phyloP scores from a whole-genome alignment of 2,329 filamentous ascomycete genomes.

The Colletotrichum chlorophyti region DNA sequence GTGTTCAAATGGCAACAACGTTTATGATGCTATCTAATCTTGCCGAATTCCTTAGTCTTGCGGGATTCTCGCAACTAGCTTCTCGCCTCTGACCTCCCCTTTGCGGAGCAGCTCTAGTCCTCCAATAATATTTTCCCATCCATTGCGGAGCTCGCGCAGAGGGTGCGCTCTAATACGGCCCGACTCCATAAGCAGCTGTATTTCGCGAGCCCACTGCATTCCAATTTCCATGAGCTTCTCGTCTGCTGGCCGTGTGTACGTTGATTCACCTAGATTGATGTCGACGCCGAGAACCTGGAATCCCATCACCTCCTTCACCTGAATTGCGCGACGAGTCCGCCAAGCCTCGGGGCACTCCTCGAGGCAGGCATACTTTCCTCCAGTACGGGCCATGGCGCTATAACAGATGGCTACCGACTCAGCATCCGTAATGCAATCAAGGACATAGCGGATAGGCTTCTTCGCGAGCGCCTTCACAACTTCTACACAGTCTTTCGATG shows the following conservation, averaged over 20 bases:
- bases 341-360: slow-evolving; percentile 32
- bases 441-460: background rate
- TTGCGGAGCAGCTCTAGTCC: background rate
- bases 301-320: slow-evolving; percentile 32
- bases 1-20: too few relatives aligned
- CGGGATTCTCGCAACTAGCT: background rate
- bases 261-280: background rate
- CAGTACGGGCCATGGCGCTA: slow-evolving; percentile 34
- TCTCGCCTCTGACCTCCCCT: background rate
- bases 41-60: too few relatives aligned
- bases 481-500: background rate
- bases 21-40: too few relatives aligned
- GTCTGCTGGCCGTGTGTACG: background rate
- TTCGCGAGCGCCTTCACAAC: background rate
- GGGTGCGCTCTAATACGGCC: slow-evolving; percentile 8
- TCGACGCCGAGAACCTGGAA: slow-evolving; percentile 27
- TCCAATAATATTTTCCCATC: background rate
- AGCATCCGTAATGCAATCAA: slow-evolving; percentile 5
- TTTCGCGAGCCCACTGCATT: slow-evolving; percentile 18
- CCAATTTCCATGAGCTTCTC: slow-evolving; percentile 4
- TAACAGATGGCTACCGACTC: slow-evolving; percentile 32
- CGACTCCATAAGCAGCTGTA: slow-evolving; percentile 19
- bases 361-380: slow-evolving; percentile 40
- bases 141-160: background rate
- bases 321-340: slow-evolving; percentile 33